Evolutionary conservation across 768 basidiomycete genomes (phyloP).

Genomic region (Tricholoma saponaceum): DNA sequence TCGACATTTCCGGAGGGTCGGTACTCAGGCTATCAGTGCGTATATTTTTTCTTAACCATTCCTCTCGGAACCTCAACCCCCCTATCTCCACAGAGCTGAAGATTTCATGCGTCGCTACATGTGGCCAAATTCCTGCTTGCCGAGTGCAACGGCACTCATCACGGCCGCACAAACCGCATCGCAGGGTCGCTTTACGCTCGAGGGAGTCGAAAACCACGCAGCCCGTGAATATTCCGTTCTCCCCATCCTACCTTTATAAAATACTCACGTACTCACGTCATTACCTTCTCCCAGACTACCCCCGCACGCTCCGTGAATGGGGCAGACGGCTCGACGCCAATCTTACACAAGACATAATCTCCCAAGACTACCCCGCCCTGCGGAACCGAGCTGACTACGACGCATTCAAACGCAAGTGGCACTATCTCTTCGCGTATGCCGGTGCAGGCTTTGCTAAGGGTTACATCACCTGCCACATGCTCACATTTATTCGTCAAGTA

Average conservation of each 20-base stretch:
- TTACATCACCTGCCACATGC: conserved; percentile 81
- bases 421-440: conserved; percentile 80
- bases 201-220: conserved; percentile 81
- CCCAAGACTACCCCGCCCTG: conserved; percentile 58
- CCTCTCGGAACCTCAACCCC: conserved; percentile 3
- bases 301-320: conserved; percentile 93
- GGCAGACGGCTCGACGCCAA: conserved; percentile 69
- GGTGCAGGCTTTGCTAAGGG: conserved; percentile 77
- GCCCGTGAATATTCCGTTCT: conserved; percentile 46
- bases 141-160: conserved; percentile 79
- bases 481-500: conserved; percentile 66
- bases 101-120: conserved; percentile 87
- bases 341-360: conserved; percentile 51
- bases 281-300: conserved; percentile 54
- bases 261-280: not conserved
- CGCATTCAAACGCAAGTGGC: conserved; percentile 78
- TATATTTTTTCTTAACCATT: conserved; percentile 13
- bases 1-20: conserved; percentile 71
- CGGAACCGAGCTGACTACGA: conserved; percentile 54
- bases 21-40: conserved; percentile 68
- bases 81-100: conserved; percentile 49
- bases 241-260: not conserved
- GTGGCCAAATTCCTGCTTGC: conserved; percentile 88
- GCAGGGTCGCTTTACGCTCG: conserved; percentile 74
- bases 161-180: conserved; percentile 67